These are phyloP conservation scores for Edaphochlamys debaryana DNA, from an alignment of 139 green algal genomes.

Conservation along the genomic window DNA sequence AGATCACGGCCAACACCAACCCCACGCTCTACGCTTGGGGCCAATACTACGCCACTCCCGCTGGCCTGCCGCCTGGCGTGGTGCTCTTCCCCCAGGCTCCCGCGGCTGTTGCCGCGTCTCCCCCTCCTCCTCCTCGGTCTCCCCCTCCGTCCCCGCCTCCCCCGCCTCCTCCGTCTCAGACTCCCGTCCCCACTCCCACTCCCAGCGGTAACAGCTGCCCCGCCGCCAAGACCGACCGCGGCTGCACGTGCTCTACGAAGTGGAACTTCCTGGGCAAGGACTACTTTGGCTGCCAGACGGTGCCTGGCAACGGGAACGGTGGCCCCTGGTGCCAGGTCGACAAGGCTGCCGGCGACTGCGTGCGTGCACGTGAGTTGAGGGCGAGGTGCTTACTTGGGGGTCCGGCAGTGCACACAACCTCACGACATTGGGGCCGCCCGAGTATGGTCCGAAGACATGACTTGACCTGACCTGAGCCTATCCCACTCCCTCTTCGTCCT, in stretches of 20 bases:
- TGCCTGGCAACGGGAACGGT: background rate
- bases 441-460: too few species aligned
- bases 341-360: background rate
- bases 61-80: too few species aligned
- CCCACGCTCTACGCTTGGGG: background rate
- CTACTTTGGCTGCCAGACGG: too few species aligned
- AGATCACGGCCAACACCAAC: background rate
- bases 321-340: background rate
- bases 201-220: background rate
- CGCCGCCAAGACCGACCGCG: background rate
- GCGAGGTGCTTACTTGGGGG: too few species aligned
- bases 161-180: background rate
- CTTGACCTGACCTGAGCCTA: too few species aligned
- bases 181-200: background rate
- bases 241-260: background rate
- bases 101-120: background rate
- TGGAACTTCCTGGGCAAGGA: background rate
- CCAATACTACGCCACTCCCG: constrained; percentile 5
- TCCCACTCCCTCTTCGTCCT: too few species aligned
- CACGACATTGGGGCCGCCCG: too few species aligned
- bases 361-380: too few species aligned
- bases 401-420: too few species aligned
- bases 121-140: background rate
- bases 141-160: background rate
- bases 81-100: too few species aligned